Evolutionary conservation across 2,329 filamentous ascomycete genomes (phyloP).

Genomic region (Cadophora luteo-olivacea): DNA sequence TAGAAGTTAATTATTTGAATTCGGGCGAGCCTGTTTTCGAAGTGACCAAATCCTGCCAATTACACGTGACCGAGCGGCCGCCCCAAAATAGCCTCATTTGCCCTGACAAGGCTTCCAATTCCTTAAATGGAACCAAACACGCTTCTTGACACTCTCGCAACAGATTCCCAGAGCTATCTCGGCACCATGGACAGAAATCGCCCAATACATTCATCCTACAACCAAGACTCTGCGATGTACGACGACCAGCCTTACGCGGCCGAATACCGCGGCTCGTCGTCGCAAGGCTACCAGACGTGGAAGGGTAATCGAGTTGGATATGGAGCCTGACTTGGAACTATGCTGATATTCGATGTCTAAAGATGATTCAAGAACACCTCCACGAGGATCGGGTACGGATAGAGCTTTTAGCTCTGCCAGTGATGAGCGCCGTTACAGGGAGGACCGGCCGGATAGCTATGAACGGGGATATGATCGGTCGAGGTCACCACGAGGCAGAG

Average conservation of each 20-base stretch:
- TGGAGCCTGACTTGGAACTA: conserved; percentile 38
- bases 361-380: conserved; percentile 44
- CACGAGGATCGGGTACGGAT: conserved; percentile 36
- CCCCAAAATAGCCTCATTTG: not conserved
- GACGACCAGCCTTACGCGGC: conserved; percentile 47
- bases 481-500: conserved; percentile 44
- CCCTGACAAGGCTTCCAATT: no score
- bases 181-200: conserved; percentile 35
- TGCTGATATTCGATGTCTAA: conserved; percentile 45
- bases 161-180: not conserved
- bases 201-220: conserved; percentile 32
- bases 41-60: not conserved
- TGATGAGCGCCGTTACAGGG: conserved; percentile 38
- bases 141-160: not conserved
- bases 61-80: no score
- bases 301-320: conserved; percentile 46
- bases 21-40: not conserved
- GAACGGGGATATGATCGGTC: conserved; percentile 49
- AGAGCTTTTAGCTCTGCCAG: conserved; percentile 30
- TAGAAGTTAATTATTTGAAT: not conserved
- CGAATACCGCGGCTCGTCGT: conserved; percentile 34
- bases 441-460: conserved; percentile 43
- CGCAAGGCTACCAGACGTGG: conserved; percentile 43
- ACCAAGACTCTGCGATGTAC: conserved; percentile 49
- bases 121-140: not conserved